Evolutionary conservation across 345 rosid species (phyloP).

Genomic region (Eucalyptus camaldulensis): DNA sequence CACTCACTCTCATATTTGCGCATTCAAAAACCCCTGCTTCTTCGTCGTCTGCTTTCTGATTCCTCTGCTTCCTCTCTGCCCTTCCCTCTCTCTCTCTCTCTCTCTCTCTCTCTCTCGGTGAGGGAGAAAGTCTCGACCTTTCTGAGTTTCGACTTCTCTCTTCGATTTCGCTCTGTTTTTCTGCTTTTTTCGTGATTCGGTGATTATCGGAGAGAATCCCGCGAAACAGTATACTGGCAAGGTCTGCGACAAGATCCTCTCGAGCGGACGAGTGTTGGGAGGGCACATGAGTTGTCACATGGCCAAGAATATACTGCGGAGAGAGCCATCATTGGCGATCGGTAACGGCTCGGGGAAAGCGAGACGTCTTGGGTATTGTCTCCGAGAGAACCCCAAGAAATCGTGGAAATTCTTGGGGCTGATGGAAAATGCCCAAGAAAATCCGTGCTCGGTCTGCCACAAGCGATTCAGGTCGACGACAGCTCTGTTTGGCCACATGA

Average conservation of each 20-base stretch:
- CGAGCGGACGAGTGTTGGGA: constrained; percentile 9
- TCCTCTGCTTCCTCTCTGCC: too few relatives aligned
- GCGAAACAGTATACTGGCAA: constrained; percentile 1
- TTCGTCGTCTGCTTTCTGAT: too few relatives aligned
- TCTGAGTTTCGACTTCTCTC: too few relatives aligned
- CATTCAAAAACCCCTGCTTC: too few relatives aligned
- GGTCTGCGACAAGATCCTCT: constrained; percentile 16
- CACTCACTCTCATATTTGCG: too few relatives aligned
- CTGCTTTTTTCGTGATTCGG: too few relatives aligned
- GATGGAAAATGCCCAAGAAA: not conserved
- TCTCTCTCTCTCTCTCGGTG: too few relatives aligned
- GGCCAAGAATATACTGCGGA: not conserved
- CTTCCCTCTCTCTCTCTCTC: too few relatives aligned
- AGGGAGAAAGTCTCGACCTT: too few relatives aligned
- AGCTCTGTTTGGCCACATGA: constrained; percentile 44
- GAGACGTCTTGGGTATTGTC: constrained; percentile 7
- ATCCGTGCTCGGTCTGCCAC: constrained; percentile 14
- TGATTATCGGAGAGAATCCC: too few relatives aligned
- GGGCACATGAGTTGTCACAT: constrained; percentile 18
- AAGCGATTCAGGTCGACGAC: constrained; percentile 18
- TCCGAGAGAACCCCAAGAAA: constrained; percentile 61
- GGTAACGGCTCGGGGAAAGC: constrained; percentile 6
- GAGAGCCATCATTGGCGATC: not conserved
- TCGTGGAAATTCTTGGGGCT: constrained; percentile 29
- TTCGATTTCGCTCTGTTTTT: too few relatives aligned